Evolutionary conservation across 345 rosid species (phyloP), one percentile per base, ranked within the genome.

Genomic region (Geranium rotundifolium): DNA sequence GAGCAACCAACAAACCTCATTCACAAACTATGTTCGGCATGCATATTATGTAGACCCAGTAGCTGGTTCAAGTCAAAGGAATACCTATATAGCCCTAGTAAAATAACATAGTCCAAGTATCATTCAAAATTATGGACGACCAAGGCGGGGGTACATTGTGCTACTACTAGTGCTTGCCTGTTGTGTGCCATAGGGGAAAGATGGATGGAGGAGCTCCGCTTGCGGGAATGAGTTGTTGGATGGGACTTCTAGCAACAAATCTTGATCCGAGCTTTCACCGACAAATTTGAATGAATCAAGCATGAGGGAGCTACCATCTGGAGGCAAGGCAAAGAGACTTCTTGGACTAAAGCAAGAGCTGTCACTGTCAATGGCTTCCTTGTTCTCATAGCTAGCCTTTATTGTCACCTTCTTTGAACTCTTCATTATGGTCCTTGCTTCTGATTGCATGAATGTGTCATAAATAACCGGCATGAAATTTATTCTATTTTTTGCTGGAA

Each of bases 161-260:
- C 87, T 83, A 77, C 92, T 81, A 61, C 85, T 71, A 67, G 81
- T 72, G 77, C 86, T 82, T 34, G 89, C 86, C 70, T 82, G 89
- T 30, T 72, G 82, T 46, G 73, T 58, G 19, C 80, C 80, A 60
- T 64, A 75, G 74, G 72, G 72, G 57, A 65, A 30, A 71, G 67
- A 29, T 30, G 93, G 84, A 64, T 55, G 78, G 71, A 93, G 97
- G 54, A 93, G 90, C 75, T 93, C 99, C 27, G 97, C 97, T 73
- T 88, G 90, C 37, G 95, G 85, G 69, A 90, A 93, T 29, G 88
- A 93, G 71, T 90, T 74, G 14, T 86, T 84, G 69, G 82, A 84
- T 41, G 99, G 96, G 71, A 93, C 84, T 19, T 90, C 87, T 59
- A 93, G 67, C 67, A 92, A 90, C 72, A 93, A 79, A 66, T 88